Evolutionary conservation across 2,329 filamentous ascomycete genomes (phyloP).

Genomic region (Monilinia aucupariae): DNA sequence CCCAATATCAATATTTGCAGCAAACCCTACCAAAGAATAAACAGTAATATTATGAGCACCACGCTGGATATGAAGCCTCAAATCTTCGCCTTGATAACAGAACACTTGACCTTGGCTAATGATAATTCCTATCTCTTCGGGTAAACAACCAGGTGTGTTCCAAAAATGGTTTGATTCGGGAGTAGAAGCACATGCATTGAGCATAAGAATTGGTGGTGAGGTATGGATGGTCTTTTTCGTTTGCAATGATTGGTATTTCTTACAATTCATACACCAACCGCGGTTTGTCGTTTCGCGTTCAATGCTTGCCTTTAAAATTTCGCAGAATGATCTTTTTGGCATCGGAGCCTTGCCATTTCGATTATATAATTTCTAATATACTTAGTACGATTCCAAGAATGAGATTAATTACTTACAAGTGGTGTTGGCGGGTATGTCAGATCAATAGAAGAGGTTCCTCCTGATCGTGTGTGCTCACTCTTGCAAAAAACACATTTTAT

Average conservation of each 20-base stretch:
- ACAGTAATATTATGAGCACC: slow-evolving; percentile 77
- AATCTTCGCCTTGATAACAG: slow-evolving; percentile 88
- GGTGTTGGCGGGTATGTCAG: slow-evolving; percentile 64
- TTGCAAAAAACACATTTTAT: slow-evolving; percentile 84
- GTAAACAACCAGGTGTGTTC: slow-evolving; percentile 85
- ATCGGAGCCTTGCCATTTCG: slow-evolving; percentile 48
- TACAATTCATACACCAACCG: slow-evolving; percentile 90
- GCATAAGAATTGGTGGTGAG: slow-evolving; percentile 78
- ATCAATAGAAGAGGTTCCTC: slow-evolving; percentile 77
- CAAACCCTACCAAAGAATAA: slow-evolving; percentile 86
- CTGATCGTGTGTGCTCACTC: slow-evolving; percentile 77
- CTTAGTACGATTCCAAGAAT: slow-evolving; percentile 19
- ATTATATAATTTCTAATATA: slow-evolving; percentile 41
- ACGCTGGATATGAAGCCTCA: slow-evolving; percentile 72
- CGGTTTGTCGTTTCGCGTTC: slow-evolving; percentile 83
- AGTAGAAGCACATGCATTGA: slow-evolving; percentile 73
- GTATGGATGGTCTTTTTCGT: slow-evolving; percentile 79
- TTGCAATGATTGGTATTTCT: slow-evolving; percentile 80
- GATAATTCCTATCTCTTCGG: slow-evolving; percentile 88
- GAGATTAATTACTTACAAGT: slow-evolving; percentile 22
- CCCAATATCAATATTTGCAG: slow-evolving; percentile 81
- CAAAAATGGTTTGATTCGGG: slow-evolving; percentile 75
- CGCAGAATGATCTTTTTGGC: slow-evolving; percentile 68
- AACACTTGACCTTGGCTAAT: slow-evolving; percentile 88
- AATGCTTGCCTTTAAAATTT: slow-evolving; percentile 86